Percentiles rank a stretch among this genome's conserved stretches.
These are phyloP conservation scores for Albophoma yamanashiensis DNA, from an alignment of 2,329 filamentous ascomycete species.

Conservation along the genomic window DNA sequence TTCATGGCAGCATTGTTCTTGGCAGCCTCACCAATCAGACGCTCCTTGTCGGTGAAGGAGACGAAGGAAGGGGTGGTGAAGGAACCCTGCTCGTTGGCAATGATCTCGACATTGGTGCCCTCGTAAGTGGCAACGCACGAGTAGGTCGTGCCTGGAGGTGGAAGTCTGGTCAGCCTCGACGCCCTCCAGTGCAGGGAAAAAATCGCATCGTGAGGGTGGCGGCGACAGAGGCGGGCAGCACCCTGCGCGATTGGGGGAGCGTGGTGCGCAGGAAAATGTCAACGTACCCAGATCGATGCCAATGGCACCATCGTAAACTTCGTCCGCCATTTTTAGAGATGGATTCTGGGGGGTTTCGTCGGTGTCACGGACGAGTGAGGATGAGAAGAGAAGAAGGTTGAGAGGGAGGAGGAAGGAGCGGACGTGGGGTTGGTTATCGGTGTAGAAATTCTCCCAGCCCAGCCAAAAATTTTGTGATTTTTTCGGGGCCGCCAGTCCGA, in stretches of 20 bases:
- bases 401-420: slow-evolving; percentile 11
- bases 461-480: slow-evolving; percentile 21
- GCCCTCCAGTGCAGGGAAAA: neutral
- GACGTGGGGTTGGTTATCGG: slow-evolving; percentile 24
- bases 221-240: neutral
- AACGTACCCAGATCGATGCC: slow-evolving; percentile 96
- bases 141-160: slow-evolving; percentile 81
- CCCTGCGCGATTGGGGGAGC: neutral
- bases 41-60: slow-evolving; percentile 97
- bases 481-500: slow-evolving; percentile 15
- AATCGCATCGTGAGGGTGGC: neutral
- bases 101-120: slow-evolving; percentile 99
- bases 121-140: slow-evolving; percentile 99
- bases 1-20: slow-evolving; percentile 99
- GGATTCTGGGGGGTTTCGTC: neutral
- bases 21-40: slow-evolving; percentile 96
- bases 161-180: slow-evolving; percentile 8
- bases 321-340: slow-evolving; percentile 71
- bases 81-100: slow-evolving; percentile 99
- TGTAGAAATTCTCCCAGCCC: slow-evolving; percentile 24
- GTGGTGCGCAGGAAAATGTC: neutral
- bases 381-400: slow-evolving; percentile 12
- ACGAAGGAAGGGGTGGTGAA: slow-evolving; percentile 99
- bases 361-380: slow-evolving; percentile 9
- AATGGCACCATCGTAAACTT: slow-evolving; percentile 99